Base-by-base conservation (phyloP, 2,329 filamentous ascomycete genomes). In the Colletotrichum sp. region DNA sequence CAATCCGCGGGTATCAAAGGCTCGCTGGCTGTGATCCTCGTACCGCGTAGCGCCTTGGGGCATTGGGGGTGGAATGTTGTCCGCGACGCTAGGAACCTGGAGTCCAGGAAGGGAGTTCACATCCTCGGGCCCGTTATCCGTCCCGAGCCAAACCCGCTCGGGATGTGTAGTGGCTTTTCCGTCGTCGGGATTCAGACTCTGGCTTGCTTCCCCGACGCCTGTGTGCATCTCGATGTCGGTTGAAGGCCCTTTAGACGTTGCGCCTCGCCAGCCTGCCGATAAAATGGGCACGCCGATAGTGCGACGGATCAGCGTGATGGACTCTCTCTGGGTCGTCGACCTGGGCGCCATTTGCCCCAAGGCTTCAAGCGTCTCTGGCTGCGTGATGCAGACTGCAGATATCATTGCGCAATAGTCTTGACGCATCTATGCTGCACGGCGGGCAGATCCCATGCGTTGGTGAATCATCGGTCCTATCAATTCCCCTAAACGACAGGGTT, bases 381-480 rank as follows among this genome's bases (percentile, higher is more conserved):
- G 32, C 26, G 48, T 8, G 48, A 12, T 24, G 38, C 26, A 63
- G 24, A 43, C 13, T 60, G 48, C 28, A 24, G 21, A 38, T 30
- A 72, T 38, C 72, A 60, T 32, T 32, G 52, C 67, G 34, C 67
- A 38, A 52, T 61, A n/a, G 8, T 26, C 26, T 43, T 48, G 34
- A 48, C 48, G 57, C 55, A 66, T 26, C 24, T 48, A 67, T 32
- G n/a, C 34, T 52, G 30, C 52, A 55, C 65, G 63, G 48, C 67
- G 32, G 71, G 73, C 72, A 65, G 58, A 72, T 66, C 52, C 52
- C 76, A 72, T 68, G 68, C 71, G 71, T 63, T 67, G 34, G 58
- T 24, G 60, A 28, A 68, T 68, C 71, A 73, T 75, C 75, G 72
- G 72, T 77, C 77, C 79, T 77, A 79, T 80, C 78, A 63, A 75